Conservation (phyloP, 306 rosid genomes). For the Betula pendula region DNA sequence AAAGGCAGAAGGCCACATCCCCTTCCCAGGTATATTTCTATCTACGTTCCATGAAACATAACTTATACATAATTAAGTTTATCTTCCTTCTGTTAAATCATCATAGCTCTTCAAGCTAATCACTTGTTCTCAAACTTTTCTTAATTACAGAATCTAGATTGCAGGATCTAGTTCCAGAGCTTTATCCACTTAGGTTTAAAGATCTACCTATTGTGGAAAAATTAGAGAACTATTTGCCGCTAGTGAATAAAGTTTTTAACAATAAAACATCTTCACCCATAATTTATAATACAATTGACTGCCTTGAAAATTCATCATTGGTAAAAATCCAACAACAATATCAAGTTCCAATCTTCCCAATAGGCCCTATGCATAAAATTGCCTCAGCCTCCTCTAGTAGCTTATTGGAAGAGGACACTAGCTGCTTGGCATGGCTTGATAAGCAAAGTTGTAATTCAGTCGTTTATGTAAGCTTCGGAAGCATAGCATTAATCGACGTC, state of each 20-base stretch:
- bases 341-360: no score
- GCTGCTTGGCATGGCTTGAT: slow-evolving; percentile 33
- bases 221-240: neutral
- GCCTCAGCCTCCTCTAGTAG: neutral
- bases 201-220: slow-evolving; percentile 42
- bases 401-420: slow-evolving; percentile 24
- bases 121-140: neutral
- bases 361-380: no score
- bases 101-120: neutral
- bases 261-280: slow-evolving; percentile 36
- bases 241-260: neutral
- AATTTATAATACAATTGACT: slow-evolving; percentile 40
- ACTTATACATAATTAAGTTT: no score
- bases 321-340: no score
- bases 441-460: slow-evolving; percentile 16
- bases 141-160: slow-evolving; percentile 28
- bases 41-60: no score
- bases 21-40: slow-evolving; percentile 41
- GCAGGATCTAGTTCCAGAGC: slow-evolving; percentile 34
- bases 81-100: neutral
- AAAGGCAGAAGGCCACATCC: slow-evolving; percentile 30
- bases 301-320: no score
- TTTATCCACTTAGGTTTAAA: slow-evolving; percentile 47
- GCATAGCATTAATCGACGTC: no score
- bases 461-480: slow-evolving; percentile 34